Evolutionary conservation across 164 flowering plant genomes (phyloP), one percentile per base, ranked within the genome.

Genomic region (Amborella trichopoda): DNA sequence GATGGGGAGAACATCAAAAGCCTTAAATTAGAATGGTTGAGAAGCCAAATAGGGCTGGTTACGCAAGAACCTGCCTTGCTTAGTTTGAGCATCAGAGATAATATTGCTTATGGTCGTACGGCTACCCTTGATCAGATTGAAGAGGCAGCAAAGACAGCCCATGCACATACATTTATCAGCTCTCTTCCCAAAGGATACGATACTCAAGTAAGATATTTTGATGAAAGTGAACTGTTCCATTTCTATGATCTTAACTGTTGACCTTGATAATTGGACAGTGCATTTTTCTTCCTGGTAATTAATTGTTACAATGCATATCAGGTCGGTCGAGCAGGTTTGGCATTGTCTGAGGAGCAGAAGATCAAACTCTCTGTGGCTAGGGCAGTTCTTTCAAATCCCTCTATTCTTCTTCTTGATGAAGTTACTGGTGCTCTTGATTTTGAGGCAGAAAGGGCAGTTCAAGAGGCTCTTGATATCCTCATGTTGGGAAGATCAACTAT

Each of bases 1-100:
- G 98, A 90, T 69, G 98, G 97, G 39, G 94, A 86, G 60, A 90
- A 90, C 56, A 86, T 90, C 46, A 86, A 81, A 55, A 83, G 76
- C 54, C 56, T 90, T 48, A 83, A 79, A 68, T 62, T 90, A 53
- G 95, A 83, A 57, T 90, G 97, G 97, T 57, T 90, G 43, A 73
- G 97, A 63, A 81, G 95, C 62, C 94, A 79, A 68, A 86, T 90
- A 44, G 97, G 97, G 34, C 63, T 90, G 36, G 97, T 90, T 38
- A 90, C 97, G 12, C 97, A 90, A 71, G 97, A 90, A 51, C 97
- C 97, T 63, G 97, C 97, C n/a, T 68, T 90, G 60, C 72, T 90
- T 13, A 86, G 97, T 67, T 76, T 90, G 68, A 90, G 95, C 61
- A 83, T 90, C 33, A 71, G 69, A 64, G 98, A 90, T 43, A 91